Conservation (phyloP, 2,329 filamentous ascomycete species). For the Fusarium nematophilum region DNA sequence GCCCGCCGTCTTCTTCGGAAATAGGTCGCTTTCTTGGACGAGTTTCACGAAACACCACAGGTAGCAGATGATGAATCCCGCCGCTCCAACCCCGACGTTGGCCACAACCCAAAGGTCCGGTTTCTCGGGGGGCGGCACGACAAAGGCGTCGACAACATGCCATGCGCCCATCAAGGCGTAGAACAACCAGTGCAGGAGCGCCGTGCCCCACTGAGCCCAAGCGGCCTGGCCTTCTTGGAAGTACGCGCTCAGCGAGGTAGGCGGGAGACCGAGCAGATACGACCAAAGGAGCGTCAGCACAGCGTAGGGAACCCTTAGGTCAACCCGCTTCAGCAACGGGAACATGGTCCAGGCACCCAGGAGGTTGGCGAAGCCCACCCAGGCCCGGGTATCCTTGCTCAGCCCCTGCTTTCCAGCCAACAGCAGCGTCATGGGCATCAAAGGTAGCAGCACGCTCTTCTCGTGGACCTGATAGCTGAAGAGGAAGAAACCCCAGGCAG, state of each 20-base stretch:
- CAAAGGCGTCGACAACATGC: conserved; percentile 80
- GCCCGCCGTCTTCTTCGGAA: conserved; percentile 50
- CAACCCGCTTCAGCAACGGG: conserved; percentile 86
- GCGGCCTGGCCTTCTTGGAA: conserved; percentile 59
- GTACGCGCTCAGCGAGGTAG: conserved; percentile 77
- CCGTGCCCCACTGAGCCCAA: conserved; percentile 64
- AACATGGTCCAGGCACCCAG: conserved; percentile 94
- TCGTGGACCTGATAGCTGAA: conserved; percentile 99
- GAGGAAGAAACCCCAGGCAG: conserved; percentile 96
- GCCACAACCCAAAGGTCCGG: conserved; percentile 95
- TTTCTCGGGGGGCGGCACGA: conserved; percentile 77
- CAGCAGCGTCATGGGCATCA: conserved; percentile 92
- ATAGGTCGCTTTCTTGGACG: conserved; percentile 67
- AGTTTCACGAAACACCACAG: conserved; percentile 87
- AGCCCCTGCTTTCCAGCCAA: conserved; percentile 83
- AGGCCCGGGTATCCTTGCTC: conserved; percentile 79
- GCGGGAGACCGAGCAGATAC: conserved; percentile 88
- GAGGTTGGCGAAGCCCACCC: conserved; percentile 96
- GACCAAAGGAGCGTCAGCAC: conserved; percentile 90
- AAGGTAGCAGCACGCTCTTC: conserved; percentile 92
- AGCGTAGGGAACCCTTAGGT: conserved; percentile 84
- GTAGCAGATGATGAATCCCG: conserved; percentile 88
- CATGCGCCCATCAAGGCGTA: conserved; percentile 83
- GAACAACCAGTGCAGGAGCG: conserved; percentile 77
- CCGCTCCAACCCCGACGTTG: conserved; percentile 88